These are phyloP conservation scores for Caloboletus firmus DNA, from an alignment of 1,284 basidiomycete genomes.

Conservation along the genomic window DNA sequence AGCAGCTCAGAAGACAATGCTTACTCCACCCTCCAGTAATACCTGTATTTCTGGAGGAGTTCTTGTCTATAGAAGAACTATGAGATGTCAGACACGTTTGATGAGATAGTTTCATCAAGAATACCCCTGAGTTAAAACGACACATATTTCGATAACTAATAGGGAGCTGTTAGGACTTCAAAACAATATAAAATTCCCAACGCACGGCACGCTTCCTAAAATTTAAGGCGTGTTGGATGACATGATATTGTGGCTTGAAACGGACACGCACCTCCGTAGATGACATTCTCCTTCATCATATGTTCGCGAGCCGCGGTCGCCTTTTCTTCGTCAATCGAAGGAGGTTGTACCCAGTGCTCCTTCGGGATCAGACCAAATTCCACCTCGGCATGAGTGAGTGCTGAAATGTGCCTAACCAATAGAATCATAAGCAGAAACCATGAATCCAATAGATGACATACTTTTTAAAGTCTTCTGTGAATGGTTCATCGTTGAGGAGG, in stretches of 20 bases:
- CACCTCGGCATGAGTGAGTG: constrained; percentile 65
- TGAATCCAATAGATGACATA: constrained; percentile 31
- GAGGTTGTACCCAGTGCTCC: constrained; percentile 85
- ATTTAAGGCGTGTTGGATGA: background rate
- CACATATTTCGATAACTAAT: constrained; percentile 86
- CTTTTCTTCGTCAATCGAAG: constrained; percentile 78
- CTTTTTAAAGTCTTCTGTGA: constrained; percentile 77
- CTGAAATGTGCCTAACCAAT: constrained; percentile 55
- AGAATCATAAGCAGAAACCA: constrained; percentile 7
- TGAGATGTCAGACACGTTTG: constrained; percentile 2
- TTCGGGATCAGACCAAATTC: constrained; percentile 82
- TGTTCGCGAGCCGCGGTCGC: constrained; percentile 71
- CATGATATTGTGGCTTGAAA: background rate
- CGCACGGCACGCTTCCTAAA: constrained; percentile 65
- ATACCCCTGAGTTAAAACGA: constrained; percentile 89
- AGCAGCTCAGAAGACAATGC: constrained; percentile 16
- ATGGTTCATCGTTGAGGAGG: constrained; percentile 82
- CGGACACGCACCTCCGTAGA: constrained; percentile 71
- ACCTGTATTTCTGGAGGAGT: constrained; percentile 78
- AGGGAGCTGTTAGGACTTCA: constrained; percentile 7
- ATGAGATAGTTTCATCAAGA: constrained; percentile 27
- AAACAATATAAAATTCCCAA: constrained; percentile 10
- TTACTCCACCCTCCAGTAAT: constrained; percentile 88
- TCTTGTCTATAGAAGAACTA: constrained; percentile 88
- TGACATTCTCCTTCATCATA: constrained; percentile 81